Evolutionary conservation across 202 grass and related monocot genomes (phyloP), one percentile per base, ranked within the genome.

Genomic region (Tripidium arundinaceum): DNA sequence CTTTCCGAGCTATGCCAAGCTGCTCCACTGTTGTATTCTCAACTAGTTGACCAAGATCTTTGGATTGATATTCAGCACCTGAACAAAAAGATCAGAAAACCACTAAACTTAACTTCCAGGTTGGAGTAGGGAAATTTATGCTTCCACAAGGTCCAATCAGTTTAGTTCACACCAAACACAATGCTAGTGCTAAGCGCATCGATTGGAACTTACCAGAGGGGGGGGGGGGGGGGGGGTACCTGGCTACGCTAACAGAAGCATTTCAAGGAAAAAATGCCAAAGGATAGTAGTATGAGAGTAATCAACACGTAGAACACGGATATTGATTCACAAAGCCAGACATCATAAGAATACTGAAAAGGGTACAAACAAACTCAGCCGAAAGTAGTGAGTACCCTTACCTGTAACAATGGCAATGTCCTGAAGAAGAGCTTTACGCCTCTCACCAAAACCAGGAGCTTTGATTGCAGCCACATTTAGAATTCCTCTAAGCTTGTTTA

Each of bases 11-110:
- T 19, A 79, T 77, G 63, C 92, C 96, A 1, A 96, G 87, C 72
- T 96, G 92, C 29, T 99, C 92, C 37, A 99, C 86, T 68, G 90
- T 79, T 62, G 92, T 89, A 74, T 88, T 88, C 88, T 99, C 96
- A 50, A 96, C 75, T 60, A 96, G 50, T 45, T 88, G 81, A 16
- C 96, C 92, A 14, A 99, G 83, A 54, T 99, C 96, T 86, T 99
- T 99, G 3, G 96, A 93, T 82, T 93, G 96, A 80, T 91, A 96
- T 73, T 99, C 96, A 80, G 96, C 92, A 84, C 96, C 96, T 99
- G 77, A 61, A 67, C 26, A 16, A 67, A 47, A 62, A 71, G 10
- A 70, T 25, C 29, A 39, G 14, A 68, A 28, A 65, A 29, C 50
- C 13, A 75, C 65, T 4, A 7, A 34, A 66, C 29, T 40, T 9